Evolutionary conservation across 768 basidiomycete genomes (phyloP).

Genomic region (Suillus bovinus): DNA sequence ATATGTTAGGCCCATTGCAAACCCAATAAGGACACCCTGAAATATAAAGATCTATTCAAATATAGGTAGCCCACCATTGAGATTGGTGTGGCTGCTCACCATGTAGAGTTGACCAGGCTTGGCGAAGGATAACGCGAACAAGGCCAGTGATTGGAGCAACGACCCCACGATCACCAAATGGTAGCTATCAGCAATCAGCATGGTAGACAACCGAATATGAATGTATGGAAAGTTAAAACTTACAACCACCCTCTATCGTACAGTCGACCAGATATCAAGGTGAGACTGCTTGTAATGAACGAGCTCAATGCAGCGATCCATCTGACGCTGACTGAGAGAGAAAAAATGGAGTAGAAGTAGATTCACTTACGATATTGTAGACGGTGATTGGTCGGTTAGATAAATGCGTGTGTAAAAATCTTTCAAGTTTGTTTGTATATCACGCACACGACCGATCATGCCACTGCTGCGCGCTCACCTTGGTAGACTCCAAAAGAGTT

Average conservation of each 20-base stretch:
- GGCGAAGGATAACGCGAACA: slow-evolving; percentile 31
- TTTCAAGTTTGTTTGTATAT: slow-evolving; percentile 7
- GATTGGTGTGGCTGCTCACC: slow-evolving; percentile 12
- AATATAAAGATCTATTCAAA: slow-evolving; percentile 38
- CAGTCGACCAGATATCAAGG: slow-evolving; percentile 41
- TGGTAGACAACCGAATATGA: slow-evolving; percentile 24
- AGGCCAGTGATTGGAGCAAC: slow-evolving; percentile 17
- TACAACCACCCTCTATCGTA: slow-evolving; percentile 49
- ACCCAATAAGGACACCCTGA: slow-evolving; percentile 43
- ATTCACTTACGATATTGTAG: slow-evolving; percentile 29
- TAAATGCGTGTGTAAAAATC: slow-evolving; percentile 36
- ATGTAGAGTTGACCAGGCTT: slow-evolving; percentile 28
- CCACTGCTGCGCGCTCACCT: slow-evolving; percentile 16
- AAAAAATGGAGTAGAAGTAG: slow-evolving; percentile 23
- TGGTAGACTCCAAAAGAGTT: slow-evolving; percentile 36
- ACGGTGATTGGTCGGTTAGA: slow-evolving; percentile 27
- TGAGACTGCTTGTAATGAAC: slow-evolving; percentile 36
- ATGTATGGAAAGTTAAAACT: slow-evolving; percentile 7
- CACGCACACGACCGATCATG: too few species aligned
- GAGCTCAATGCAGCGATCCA: slow-evolving; percentile 46
- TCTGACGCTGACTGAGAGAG: slow-evolving; percentile 14
- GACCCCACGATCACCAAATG: slow-evolving; percentile 17
- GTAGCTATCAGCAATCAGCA: slow-evolving; percentile 8
- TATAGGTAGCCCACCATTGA: not conserved
- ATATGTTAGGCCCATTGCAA: slow-evolving; percentile 45